Base-by-base conservation (phyloP, 495 filamentous ascomycete species). In the Penicillium nucicola region DNA sequence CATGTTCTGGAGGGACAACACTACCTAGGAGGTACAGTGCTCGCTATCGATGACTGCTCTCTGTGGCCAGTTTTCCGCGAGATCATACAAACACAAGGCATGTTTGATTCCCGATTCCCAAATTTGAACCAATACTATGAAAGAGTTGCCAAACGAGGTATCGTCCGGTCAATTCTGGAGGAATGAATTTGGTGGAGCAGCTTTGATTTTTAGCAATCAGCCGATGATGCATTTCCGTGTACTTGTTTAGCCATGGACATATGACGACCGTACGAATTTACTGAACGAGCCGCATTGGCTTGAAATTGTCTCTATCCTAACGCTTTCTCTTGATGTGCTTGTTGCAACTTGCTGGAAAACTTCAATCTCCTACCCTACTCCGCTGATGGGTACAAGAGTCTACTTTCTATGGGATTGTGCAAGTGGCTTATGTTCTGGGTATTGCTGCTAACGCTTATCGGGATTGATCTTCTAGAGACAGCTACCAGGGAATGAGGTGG, bases 21-120 rank as follows among this genome's bases (percentile, higher is more conserved):
- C 23, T 88, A 84, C 53, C 78, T 88, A 5, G 78, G 79, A 13
- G 86, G 84, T 0, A 48, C 65, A 0, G 52, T 53, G 1, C 75
- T 85, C 13, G 76, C 77, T 2, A 72, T 88, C 13, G 86, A 83
- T 9, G 88, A 92, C 62, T 89, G 81, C 57, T 80, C 82, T 0
- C 69, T 89, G 9, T 90, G 84, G 84, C 87, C 88, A 0, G 75
- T 88, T 9, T 66, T 92, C 34, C 64, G 84, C 42, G 77, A 84
- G 23, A 77, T 88, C 9, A 67, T 81, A 8, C 58, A 61, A 6
- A 50, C 53, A 1, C 11, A 65, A 42, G 37, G 64, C 60, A 42
- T 42, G 53, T 35, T 47, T 70, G 48, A 55, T 58, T 32, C 53
- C 54, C 58, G 45, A 4, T 76, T 77, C 39, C 66, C 67, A 17